Conservation (phyloP, 2,329 filamentous ascomycete genomes). For the Claviceps sp. region DNA sequence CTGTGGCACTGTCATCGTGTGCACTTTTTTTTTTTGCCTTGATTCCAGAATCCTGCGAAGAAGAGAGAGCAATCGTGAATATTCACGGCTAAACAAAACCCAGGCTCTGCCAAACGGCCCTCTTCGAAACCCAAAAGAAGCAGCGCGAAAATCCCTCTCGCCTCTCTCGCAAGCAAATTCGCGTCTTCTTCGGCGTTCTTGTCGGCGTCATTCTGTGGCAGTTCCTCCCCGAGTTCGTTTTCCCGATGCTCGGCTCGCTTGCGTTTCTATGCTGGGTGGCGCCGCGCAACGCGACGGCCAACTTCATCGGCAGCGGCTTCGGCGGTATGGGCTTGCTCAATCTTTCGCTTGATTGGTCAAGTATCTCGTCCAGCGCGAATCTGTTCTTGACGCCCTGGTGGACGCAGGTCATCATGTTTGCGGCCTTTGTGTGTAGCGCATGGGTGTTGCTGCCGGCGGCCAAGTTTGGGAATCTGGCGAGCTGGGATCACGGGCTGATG, state of each 20-base stretch:
- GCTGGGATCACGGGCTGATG: slow-evolving; percentile 41
- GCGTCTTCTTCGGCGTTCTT: slow-evolving; percentile 41
- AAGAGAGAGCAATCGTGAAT: no score
- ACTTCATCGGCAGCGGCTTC: slow-evolving; percentile 47
- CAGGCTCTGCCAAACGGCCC: slow-evolving; percentile 36
- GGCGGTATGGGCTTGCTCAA: slow-evolving; percentile 50
- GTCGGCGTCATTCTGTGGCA: slow-evolving; percentile 44
- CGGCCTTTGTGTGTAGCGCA: slow-evolving; percentile 39
- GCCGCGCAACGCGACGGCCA: slow-evolving; percentile 40
- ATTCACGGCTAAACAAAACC: neutral
- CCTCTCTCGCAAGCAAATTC: slow-evolving; percentile 38
- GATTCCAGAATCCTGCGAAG: no score
- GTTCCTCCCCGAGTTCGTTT: slow-evolving; percentile 46
- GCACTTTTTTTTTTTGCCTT: neutral
- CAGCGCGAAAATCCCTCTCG: slow-evolving; percentile 35
- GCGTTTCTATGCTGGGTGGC: slow-evolving; percentile 53
- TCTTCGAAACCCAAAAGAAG: slow-evolving; percentile 43
- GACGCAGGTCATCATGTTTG: slow-evolving; percentile 42
- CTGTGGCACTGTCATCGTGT: neutral
- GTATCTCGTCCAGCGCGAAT: slow-evolving; percentile 37
- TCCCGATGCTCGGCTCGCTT: slow-evolving; percentile 44
- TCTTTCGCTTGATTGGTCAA: slow-evolving; percentile 46
- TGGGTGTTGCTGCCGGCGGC: slow-evolving; percentile 46
- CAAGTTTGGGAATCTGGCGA: slow-evolving; percentile 41
- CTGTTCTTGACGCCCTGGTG: slow-evolving; percentile 45